phyloP scores from a whole-genome alignment of 148 eudicot species.

The Persicaria tinctoria region DNA sequence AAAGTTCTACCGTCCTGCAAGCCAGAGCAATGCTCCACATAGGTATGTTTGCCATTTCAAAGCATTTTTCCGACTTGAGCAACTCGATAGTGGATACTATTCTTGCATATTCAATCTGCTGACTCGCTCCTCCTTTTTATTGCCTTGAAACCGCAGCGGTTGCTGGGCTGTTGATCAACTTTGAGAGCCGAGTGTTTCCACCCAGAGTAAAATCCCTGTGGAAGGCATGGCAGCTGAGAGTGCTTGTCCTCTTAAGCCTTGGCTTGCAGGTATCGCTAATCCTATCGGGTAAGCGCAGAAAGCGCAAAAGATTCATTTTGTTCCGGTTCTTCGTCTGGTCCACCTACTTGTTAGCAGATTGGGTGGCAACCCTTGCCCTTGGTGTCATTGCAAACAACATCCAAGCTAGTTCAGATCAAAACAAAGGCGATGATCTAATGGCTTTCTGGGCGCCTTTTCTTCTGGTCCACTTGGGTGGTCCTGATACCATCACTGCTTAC shows the following conservation, averaged over 20 bases:
- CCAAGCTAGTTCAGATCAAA: neutral
- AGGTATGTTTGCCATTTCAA: neutral
- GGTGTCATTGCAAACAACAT: slow-evolving; percentile 25
- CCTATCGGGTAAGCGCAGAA: slow-evolving; percentile 24
- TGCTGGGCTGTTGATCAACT: slow-evolving; percentile 17
- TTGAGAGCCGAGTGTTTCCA: slow-evolving; percentile 26
- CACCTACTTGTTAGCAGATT: slow-evolving; percentile 31
- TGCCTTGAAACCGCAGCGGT: slow-evolving; percentile 11
- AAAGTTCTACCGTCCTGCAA: neutral
- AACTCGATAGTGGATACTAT: too few species aligned
- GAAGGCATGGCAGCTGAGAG: slow-evolving; percentile 31
- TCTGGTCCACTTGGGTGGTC: slow-evolving; percentile 27
- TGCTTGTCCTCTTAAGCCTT: slow-evolving; percentile 28
- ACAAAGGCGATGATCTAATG: slow-evolving; percentile 5
- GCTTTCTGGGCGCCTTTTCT: slow-evolving; percentile 29
- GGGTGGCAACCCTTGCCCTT: slow-evolving; percentile 22
- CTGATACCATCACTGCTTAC: slow-evolving; percentile 29
- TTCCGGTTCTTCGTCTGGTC: slow-evolving; percentile 27
- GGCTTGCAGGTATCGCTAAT: slow-evolving; percentile 22
- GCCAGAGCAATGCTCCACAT: neutral
- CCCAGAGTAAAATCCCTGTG: slow-evolving; percentile 14
- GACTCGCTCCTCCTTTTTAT: neutral
- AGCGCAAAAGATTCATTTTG: slow-evolving; percentile 14
- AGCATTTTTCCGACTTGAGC: too few species aligned
- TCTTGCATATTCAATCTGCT: too few species aligned